phyloP scores from a whole-genome alignment of 192 early-diverging fungal genomes.

The Coemansia sp. region DNA sequence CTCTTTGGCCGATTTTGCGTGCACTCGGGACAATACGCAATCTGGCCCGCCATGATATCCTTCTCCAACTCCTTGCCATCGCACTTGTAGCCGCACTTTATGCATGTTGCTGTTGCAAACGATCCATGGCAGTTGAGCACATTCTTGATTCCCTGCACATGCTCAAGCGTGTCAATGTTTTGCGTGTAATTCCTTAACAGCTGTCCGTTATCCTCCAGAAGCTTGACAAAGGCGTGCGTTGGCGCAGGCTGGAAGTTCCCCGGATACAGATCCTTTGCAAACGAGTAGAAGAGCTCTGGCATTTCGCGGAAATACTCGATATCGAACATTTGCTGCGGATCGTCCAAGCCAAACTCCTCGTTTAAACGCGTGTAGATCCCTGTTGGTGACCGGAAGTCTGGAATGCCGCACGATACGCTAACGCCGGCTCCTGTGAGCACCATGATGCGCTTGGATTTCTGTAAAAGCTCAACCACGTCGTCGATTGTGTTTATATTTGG shows the following conservation, averaged over 20 bases:
- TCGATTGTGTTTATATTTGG: slow-evolving; percentile 60
- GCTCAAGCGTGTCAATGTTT: slow-evolving; percentile 96
- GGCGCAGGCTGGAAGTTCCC: slow-evolving; percentile 84
- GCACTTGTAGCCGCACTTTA: slow-evolving; percentile 76
- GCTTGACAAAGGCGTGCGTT: slow-evolving; percentile 84
- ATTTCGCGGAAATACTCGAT: slow-evolving; percentile 82
- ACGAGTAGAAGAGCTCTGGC: slow-evolving; percentile 94
- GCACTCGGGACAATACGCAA: slow-evolving; percentile 79
- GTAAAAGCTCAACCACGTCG: slow-evolving; percentile 64
- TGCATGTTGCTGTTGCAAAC: slow-evolving; percentile 92
- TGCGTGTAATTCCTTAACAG: slow-evolving; percentile 95
- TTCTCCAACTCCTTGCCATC: slow-evolving; percentile 76
- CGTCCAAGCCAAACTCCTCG: slow-evolving; percentile 86
- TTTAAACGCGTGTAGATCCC: slow-evolving; percentile 86
- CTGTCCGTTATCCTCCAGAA: slow-evolving; percentile 81
- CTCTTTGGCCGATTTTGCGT: slow-evolving; percentile 11
- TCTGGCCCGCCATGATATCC: slow-evolving; percentile 71
- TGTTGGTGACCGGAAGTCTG: slow-evolving; percentile 90
- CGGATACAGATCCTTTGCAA: slow-evolving; percentile 89
- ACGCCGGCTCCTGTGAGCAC: slow-evolving; percentile 88
- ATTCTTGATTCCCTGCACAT: slow-evolving; percentile 74
- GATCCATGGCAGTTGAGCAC: slow-evolving; percentile 94
- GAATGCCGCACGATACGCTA: slow-evolving; percentile 90
- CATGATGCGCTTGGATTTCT: slow-evolving; percentile 70
- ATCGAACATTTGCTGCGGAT: slow-evolving; percentile 96